phyloP scores from a whole-genome alignment of 169 alveolate genomes.

The Plasmodium billcollinsi region DNA sequence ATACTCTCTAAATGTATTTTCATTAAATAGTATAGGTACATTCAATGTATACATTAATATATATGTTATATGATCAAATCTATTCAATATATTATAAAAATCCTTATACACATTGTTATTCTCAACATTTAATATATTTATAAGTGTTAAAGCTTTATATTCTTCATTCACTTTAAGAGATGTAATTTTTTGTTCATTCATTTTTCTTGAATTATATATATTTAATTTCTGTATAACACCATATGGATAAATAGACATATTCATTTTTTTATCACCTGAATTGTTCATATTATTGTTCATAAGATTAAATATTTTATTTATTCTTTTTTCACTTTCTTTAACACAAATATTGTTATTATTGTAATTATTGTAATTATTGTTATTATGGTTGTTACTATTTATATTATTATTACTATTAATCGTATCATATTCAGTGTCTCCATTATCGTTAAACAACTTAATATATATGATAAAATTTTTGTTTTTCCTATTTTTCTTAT shows the following conservation, averaged over 20 bases:
- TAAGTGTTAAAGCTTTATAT: constrained; percentile 46
- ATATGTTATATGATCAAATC: constrained; percentile 71
- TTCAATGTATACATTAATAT: constrained; percentile 55
- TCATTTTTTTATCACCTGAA: not conserved
- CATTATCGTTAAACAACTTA: constrained; percentile 6
- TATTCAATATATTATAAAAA: constrained; percentile 49
- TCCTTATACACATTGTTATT: constrained; percentile 68
- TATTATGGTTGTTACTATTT: not conserved
- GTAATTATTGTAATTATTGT: not conserved
- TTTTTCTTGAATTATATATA: constrained; percentile 10
- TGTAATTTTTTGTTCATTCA: constrained; percentile 12
- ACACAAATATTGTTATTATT: not conserved
- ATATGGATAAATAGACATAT: not conserved
- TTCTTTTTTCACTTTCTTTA: no score
- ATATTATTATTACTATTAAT: not conserved
- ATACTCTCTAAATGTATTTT: not conserved
- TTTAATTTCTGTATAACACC: constrained; percentile 56
- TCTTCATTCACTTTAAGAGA: constrained; percentile 57
- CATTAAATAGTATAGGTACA: constrained; percentile 41
- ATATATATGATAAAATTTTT: constrained; percentile 56
- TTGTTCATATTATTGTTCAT: not conserved
- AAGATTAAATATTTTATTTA: not conserved
- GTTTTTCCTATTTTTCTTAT: constrained; percentile 56
- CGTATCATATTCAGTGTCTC: not conserved
- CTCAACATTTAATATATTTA: constrained; percentile 58